Evolutionary conservation across 768 basidiomycete genomes (phyloP), one percentile per base, ranked within the genome.

Genomic region (Ramaria rubella): DNA sequence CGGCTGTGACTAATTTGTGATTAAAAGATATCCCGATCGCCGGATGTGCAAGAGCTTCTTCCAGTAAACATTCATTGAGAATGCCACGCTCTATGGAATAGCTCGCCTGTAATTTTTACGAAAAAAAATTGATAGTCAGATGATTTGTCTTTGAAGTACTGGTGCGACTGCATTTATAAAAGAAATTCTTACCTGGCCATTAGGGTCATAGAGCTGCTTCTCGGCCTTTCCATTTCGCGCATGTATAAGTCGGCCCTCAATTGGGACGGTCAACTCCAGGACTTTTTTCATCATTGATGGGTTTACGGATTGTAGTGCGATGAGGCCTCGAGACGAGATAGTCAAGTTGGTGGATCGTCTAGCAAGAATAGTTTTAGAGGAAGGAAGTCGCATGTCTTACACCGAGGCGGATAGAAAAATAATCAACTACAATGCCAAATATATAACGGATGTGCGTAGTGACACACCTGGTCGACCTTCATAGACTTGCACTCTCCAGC

Each of bases 171-270:
- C n/a, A n/a, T n/a, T 8, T 15, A 48, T 24, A 24, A 17, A 62
- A 26, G 43, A 42, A 23, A 70, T n/a, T n/a, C 82, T 66, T 64
- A 87, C 93, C 82, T 94, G 90, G 65, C 88, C 88, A 68, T 90
- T 77, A 66, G 80, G 84, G 71, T 95, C 94, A 71, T 96, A 96
- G 51, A 75, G 71, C 73, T 95, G 93, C 63, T 91, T 92, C 65
- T 90, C 82, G 61, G 81, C 76, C 62, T 79, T 78, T 57, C 90
- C 88, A 62, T 81, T 74, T 59, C 69, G 65, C 64, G 83, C 81
- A 73, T 98, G 95, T 61, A 98, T 91, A 92, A 97, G 95, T 50
- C 95, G 81, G 44, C 93, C 94, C 63, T 79, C 83, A 93, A 98
- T 94, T 62, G 94, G 94, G 71, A 97, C 93, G 38, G 85, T 86